Evolutionary conservation across 495 filamentous ascomycete genomes (phyloP).

Genomic region (Penicillium crystallinum): DNA sequence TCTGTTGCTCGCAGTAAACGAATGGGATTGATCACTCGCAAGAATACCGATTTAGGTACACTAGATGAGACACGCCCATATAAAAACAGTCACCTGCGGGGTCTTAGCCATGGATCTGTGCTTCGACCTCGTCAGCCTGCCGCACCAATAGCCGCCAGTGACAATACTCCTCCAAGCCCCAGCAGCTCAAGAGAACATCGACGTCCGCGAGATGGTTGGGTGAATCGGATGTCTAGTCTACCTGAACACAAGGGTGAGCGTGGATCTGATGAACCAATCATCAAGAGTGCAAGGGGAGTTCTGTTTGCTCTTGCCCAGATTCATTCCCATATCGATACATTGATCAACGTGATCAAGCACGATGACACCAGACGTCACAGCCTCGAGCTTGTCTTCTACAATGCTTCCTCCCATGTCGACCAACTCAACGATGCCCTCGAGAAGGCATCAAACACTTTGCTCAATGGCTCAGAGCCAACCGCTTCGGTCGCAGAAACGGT

Average conservation of each 20-base stretch:
- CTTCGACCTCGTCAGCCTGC: slow-evolving; percentile 50
- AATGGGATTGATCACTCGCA: slow-evolving; percentile 80
- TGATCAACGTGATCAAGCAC: slow-evolving; percentile 66
- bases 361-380: slow-evolving; percentile 62
- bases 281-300: slow-evolving; percentile 81
- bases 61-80: slow-evolving; percentile 69
- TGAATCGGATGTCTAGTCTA: slow-evolving; percentile 74
- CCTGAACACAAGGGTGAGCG: slow-evolving; percentile 72
- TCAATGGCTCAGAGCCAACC: slow-evolving; percentile 37
- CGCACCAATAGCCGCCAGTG: slow-evolving; percentile 31
- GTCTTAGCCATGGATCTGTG: slow-evolving; percentile 74
- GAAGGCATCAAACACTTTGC: slow-evolving; percentile 48
- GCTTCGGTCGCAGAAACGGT: slow-evolving; percentile 46
- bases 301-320: slow-evolving; percentile 80
- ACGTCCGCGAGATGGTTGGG: slow-evolving; percentile 50
- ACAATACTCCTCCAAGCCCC: slow-evolving; percentile 54
- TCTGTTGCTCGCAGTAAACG: slow-evolving; percentile 56
- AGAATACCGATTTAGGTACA: slow-evolving; percentile 66
- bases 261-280: slow-evolving; percentile 54
- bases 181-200: slow-evolving; percentile 51
- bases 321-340: slow-evolving; percentile 65
- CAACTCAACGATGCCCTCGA: slow-evolving; percentile 69
- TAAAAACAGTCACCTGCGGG: slow-evolving; percentile 74
- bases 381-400: slow-evolving; percentile 73
- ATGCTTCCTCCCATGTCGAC: slow-evolving; percentile 68